Conservation (phyloP, 331 rosid genomes). For the Malus hybrid region DNA sequence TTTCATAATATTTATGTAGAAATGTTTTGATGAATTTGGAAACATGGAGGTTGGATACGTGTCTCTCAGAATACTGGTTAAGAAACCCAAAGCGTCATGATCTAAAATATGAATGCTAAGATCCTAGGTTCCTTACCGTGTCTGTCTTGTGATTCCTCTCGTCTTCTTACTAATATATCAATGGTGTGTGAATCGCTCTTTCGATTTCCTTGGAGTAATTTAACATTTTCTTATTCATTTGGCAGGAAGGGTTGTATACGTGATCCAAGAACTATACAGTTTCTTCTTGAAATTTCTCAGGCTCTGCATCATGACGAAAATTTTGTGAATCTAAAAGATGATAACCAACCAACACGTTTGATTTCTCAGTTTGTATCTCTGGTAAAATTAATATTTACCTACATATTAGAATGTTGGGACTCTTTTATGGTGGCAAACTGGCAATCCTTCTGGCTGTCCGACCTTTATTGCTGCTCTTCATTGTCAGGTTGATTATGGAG, state of each 20-base stretch:
- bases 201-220: conserved; percentile 3
- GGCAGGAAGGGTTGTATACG: conserved; percentile 53
- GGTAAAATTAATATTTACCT: conserved; percentile 41
- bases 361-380: conserved; percentile 65
- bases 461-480: conserved; percentile 12
- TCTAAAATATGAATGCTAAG: background rate
- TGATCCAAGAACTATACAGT: conserved; percentile 56
- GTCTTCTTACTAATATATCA: background rate
- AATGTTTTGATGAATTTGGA: background rate
- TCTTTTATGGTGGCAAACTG: background rate
- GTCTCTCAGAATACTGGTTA: background rate
- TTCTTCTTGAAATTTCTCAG: conserved; percentile 78
- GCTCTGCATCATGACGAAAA: conserved; percentile 61
- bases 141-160: background rate
- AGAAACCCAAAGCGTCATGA: background rate
- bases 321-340: conserved; percentile 54
- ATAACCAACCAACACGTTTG: conserved; percentile 61
- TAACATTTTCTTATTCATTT: conserved; percentile 21
- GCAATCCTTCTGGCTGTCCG: conserved; percentile 6
- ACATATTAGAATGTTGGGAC: background rate
- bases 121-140: background rate
- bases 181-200: background rate
- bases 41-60: background rate
- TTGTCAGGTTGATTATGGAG: conserved; percentile 72
- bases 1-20: background rate